Base-by-base conservation (phyloP, 352 stramenopile genomes). In the Globisporangium cylindrosporum region DNA sequence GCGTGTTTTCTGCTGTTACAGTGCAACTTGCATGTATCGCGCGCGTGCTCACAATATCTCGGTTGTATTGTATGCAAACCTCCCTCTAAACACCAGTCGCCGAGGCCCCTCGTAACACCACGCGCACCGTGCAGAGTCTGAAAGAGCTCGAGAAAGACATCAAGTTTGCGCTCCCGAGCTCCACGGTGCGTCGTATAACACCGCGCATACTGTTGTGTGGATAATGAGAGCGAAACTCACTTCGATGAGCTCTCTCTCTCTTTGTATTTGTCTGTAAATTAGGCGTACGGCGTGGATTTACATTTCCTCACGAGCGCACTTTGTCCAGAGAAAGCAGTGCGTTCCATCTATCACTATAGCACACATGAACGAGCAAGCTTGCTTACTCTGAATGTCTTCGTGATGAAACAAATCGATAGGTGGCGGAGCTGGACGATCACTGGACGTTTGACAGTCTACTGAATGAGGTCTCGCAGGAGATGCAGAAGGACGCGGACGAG, bases 91-190 rank as follows among this genome's bases (percentile, higher is more conserved):
- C 4, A 7, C 5, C 48, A 92, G 86, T 94, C 15, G 86, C 86
- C 6, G 82, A 92, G 73, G 86, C 86, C n/a, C 85, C 85, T n/a
- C 75, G 81, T 27, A 93, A 93, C 55, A 84, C 79, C 54, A 88
- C 78, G 1, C 79, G 86, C 41, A 69, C 76, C 20, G 81, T 91
- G 4, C 83, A 93, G 66, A 92, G 77, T 32, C 77, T 93, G 54
- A 93, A 92, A 59, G 82, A 93, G 64, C 80, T 92, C 41, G 84
- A 94, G 56, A 75, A 80, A 46, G 84, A 91, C 71, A 86, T 94
- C 73, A 91, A 91, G 64, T 90, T 91, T 60, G 78, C 83, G 41
- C 80, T 94, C 8, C 82, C 84, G 15, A 89, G 72, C 43, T 68
- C 80, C 4, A 72, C 77, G 62, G 86, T 90, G 66, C 10, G 60